A percentile compares a stretch with the other conserved stretches of the same genome.
Evolutionary conservation across 2,329 filamentous ascomycete genomes (phyloP).

Genomic region (Phaeosphaeriaceae sp.): DNA sequence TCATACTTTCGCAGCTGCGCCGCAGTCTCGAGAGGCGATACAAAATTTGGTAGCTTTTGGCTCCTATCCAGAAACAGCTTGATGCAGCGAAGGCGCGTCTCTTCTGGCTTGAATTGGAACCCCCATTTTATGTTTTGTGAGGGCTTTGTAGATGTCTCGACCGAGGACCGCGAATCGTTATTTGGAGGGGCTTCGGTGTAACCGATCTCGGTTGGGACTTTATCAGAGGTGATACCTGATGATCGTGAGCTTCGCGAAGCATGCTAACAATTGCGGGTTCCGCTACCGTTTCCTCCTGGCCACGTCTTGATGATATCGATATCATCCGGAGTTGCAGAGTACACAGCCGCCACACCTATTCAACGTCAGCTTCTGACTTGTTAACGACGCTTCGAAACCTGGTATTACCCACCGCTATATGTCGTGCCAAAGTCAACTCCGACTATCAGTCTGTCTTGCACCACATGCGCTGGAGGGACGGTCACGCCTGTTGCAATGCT

Average conservation of each 20-base stretch:
- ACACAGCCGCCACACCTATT: conserved; percentile 71
- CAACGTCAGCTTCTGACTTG: conserved; percentile 15
- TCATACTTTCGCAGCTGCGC: conserved; percentile 75
- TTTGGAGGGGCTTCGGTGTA: conserved; percentile 50
- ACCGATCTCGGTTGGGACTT: conserved; percentile 78
- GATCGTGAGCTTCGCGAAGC: conserved; percentile 14
- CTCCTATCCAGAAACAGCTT: conserved; percentile 83
- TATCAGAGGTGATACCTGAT: conserved; percentile 76
- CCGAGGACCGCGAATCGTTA: conserved; percentile 21
- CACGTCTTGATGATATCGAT: conserved; percentile 82
- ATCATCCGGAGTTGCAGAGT: conserved; percentile 78
- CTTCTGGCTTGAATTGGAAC: conserved; percentile 80
- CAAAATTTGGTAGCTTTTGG: conserved; percentile 81
- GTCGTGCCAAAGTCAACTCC: conserved; percentile 87
- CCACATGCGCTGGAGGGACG: conserved; percentile 17
- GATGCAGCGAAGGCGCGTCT: conserved; percentile 78
- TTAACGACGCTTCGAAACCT: neutral
- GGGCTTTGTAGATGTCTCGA: conserved; percentile 27
- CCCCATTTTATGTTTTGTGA: conserved; percentile 69
- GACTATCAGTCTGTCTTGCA: conserved; percentile 71
- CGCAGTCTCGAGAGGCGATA: conserved; percentile 77
- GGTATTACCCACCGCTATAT: conserved; percentile 65
- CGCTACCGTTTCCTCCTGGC: conserved; percentile 75
- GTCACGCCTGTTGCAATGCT: conserved; percentile 21
- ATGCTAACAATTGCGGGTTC: neutral